Evolutionary conservation across 441 rosid genomes (phyloP), one percentile per base, ranked within the genome.

Genomic region (Pelargonium cotyledonis): DNA sequence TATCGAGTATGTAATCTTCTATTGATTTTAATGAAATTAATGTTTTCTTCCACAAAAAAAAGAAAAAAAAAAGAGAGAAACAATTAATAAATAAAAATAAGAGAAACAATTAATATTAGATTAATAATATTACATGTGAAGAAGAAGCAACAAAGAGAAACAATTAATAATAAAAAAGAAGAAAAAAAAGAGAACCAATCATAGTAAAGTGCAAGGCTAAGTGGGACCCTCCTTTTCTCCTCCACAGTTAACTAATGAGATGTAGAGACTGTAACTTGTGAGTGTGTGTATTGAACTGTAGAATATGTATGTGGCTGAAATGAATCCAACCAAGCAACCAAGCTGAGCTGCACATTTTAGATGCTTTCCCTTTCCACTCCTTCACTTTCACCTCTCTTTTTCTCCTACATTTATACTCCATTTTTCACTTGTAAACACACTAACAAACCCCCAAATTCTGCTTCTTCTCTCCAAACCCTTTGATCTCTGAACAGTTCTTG

Each of bases 281-380:
- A n/a, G 21, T 47, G 11, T 47, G 14, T 10, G 55, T 23, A 23
- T 23, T 23, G 26, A 23, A 55, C 61, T 55, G 61, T 7, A 11
- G 6, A 49, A 14, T 16, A 16, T 16, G 3, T 55, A 5, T 55
- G 61, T 55, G 61, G 61, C 26, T 55, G 61, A 55, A n/a, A 55
- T 55, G 61, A 6, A 8, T 16, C 61, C 61, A 55, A 31, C 9
- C 61, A 55, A 55, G 26, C 61, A 55, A 55, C 61, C 61, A 55
- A 55, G 23, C 61, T 55, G 10, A 0, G 8, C 26, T 55, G 18
- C 61, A 55, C 61, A 55, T 16, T 55, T 15, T 9, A 6, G 18
- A 16, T 55, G 26, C 61, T 55, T 55, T 55, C 18, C 18, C 61
- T 55, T 55, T 55, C 61, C 19, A 21, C 21, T 2, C 21, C 8